A percentile compares a stretch with the other conserved stretches of the same genome.
Conservation (phyloP, 768 basidiomycete genomes). For the Rhizopogon vinicolor region DNA sequence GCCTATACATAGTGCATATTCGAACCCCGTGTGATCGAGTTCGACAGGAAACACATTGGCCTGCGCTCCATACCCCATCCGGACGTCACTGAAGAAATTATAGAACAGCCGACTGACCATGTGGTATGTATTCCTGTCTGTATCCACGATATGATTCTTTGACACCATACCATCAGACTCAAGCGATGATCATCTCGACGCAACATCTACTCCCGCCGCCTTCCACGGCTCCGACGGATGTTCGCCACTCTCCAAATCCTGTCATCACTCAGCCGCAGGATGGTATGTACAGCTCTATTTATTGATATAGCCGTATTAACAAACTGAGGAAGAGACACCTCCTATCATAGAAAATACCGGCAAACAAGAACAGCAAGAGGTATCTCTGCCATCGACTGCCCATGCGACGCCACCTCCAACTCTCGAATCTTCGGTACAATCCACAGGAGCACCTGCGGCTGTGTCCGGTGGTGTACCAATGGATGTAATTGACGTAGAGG, state of each 20-base stretch:
- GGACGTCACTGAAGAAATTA: constrained; percentile 74
- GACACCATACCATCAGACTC: constrained; percentile 49
- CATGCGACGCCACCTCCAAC: constrained; percentile 26
- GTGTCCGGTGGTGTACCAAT: constrained; percentile 28
- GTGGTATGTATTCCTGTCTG: constrained; percentile 34
- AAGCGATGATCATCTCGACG: constrained; percentile 89
- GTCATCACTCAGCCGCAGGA: constrained; percentile 19
- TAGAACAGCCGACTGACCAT: constrained; percentile 49
- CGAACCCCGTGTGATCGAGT: constrained; percentile 90
- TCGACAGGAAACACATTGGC: constrained; percentile 65
- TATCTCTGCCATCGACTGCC: constrained; percentile 27
- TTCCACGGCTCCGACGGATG: constrained; percentile 20
- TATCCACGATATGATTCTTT: constrained; percentile 1
- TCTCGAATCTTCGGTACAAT: constrained; percentile 7
- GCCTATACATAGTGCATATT: constrained; percentile 67
- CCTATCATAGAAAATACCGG: constrained; percentile 19
- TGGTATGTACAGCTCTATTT: constrained; percentile 12
- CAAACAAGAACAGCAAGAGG: constrained; percentile 31
- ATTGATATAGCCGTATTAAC: neutral
- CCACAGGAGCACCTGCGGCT: constrained; percentile 7
- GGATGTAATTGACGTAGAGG: constrained; percentile 48
- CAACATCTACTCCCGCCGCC: constrained; percentile 61
- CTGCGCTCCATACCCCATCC: constrained; percentile 43
- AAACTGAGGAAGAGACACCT: constrained; percentile 16
- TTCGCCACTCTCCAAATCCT: constrained; percentile 17